These are phyloP conservation scores for Fusarium gaditjirri DNA, from an alignment of 2,329 filamentous ascomycete species.

Conservation along the genomic window DNA sequence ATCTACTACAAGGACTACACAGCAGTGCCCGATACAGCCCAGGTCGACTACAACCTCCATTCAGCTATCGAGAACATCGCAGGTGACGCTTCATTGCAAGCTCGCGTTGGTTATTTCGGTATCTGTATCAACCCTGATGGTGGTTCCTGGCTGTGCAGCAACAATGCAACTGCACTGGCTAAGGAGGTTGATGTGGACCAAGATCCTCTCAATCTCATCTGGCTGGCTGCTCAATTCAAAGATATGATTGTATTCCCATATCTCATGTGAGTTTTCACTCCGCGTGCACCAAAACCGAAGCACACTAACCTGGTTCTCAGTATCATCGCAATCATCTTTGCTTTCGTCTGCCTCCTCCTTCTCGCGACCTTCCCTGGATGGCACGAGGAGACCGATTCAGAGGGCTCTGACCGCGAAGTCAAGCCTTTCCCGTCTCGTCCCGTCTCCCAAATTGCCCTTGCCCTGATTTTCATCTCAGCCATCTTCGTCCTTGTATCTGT, in stretches of 20 bases:
- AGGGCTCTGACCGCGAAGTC: conserved; percentile 87
- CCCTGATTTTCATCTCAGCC: conserved; percentile 85
- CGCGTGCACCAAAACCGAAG: not conserved
- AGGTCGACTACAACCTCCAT: conserved; percentile 90
- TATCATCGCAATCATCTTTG: conserved; percentile 97
- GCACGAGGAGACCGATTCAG: conserved; percentile 88
- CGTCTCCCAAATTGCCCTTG: conserved; percentile 91
- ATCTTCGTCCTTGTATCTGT: conserved; percentile 80
- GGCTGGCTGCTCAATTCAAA: conserved; percentile 97
- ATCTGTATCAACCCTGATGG: conserved; percentile 95
- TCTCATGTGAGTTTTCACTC: conserved; percentile 75
- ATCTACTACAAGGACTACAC: conserved; percentile 93
- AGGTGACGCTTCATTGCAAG: conserved; percentile 83
- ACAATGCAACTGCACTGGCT: conserved; percentile 94
- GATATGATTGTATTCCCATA: conserved; percentile 99
- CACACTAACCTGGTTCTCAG: conserved; percentile 55
- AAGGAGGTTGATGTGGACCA: conserved; percentile 90
- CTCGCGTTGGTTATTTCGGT: conserved; percentile 96
- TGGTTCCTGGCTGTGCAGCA: conserved; percentile 92
- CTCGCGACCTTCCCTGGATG: conserved; percentile 97
- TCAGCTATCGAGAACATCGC: conserved; percentile 91
- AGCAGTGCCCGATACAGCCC: conserved; percentile 82
- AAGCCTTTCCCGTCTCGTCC: conserved; percentile 93
- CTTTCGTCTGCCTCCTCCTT: conserved; percentile 93
- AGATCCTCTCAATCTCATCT: conserved; percentile 96